Evolutionary conservation across 2,329 filamentous ascomycete genomes (phyloP).

Genomic region (Spiromastix sp.): DNA sequence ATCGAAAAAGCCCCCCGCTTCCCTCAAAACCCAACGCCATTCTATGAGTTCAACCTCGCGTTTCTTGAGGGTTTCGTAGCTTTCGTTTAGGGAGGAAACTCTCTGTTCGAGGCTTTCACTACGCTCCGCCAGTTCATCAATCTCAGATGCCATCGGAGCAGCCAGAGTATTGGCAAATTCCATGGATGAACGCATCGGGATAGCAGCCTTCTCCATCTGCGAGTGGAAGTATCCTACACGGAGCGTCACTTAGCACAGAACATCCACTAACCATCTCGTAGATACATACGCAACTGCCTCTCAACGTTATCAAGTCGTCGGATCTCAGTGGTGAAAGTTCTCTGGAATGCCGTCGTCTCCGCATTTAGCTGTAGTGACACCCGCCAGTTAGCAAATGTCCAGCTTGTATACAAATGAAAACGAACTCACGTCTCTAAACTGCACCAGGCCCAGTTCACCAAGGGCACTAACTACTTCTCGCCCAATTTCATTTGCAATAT

Average conservation of each 20-base stretch:
- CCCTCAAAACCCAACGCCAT: slow-evolving; percentile 94
- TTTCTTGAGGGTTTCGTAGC: slow-evolving; percentile 97
- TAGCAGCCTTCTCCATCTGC: slow-evolving; percentile 89
- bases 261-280: slow-evolving; percentile 8
- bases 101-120: slow-evolving; percentile 88
- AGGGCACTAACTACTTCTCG: slow-evolving; percentile 94
- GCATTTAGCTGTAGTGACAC: slow-evolving; percentile 65
- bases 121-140: slow-evolving; percentile 88
- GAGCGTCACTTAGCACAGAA: slow-evolving; percentile 1
- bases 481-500: slow-evolving; percentile 97
- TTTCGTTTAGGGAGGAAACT: slow-evolving; percentile 85
- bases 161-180: slow-evolving; percentile 81
- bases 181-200: slow-evolving; percentile 79
- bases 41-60: slow-evolving; percentile 93
- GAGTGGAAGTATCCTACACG: slow-evolving; percentile 76
- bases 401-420: slow-evolving; percentile 1
- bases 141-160: slow-evolving; percentile 83
- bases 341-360: slow-evolving; percentile 86
- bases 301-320: slow-evolving; percentile 96
- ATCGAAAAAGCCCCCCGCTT: slow-evolving; percentile 96
- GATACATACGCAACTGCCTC: slow-evolving; percentile 75
- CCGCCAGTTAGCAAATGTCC: slow-evolving; percentile 15
- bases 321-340: slow-evolving; percentile 96
- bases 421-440: slow-evolving; percentile 83
- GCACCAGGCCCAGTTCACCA: slow-evolving; percentile 89